These are phyloP conservation scores for Macrophomina tecta DNA, from an alignment of 2,329 filamentous ascomycete species.

Conservation along the genomic window DNA sequence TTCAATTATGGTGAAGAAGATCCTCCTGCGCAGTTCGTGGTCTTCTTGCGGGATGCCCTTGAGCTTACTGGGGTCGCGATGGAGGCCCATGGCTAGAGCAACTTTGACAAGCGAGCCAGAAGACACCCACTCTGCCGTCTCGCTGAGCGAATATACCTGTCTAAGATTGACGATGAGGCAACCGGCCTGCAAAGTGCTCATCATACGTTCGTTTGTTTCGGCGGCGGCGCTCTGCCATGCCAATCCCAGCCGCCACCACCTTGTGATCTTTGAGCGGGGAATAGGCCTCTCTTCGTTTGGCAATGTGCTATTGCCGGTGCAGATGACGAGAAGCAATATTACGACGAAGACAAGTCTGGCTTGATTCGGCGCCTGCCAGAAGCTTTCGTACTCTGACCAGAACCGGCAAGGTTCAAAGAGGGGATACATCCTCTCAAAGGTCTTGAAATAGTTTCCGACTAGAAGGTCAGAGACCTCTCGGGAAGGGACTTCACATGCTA, in stretches of 20 bases:
- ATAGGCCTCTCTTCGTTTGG: conserved; percentile 13
- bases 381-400: conserved; percentile 33
- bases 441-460: conserved; percentile 11
- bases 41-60: conserved; percentile 44
- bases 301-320: conserved; percentile 2
- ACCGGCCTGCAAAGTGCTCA: conserved; percentile 8
- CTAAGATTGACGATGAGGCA: conserved; percentile 1
- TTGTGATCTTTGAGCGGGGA: background rate
- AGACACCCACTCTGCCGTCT: conserved; percentile 7
- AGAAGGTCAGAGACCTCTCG: conserved; percentile 5
- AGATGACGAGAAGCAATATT: conserved; percentile 9
- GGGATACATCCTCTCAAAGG: background rate
- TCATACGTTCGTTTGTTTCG: conserved; percentile 14
- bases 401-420: conserved; percentile 37
- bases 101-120: conserved; percentile 47
- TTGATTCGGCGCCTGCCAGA: conserved; percentile 31
- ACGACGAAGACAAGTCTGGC: conserved; percentile 22
- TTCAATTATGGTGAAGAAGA: conserved; percentile 54
- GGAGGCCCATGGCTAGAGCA: conserved; percentile 52
- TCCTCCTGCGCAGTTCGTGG: conserved; percentile 51
- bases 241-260: conserved; percentile 20
- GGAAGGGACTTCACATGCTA: conserved; percentile 2
- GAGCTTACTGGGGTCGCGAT: conserved; percentile 47
- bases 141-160: conserved; percentile 7
- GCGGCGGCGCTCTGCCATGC: conserved; percentile 18